Evolutionary conservation across 2,329 filamentous ascomycete species (phyloP).

Genomic region (Talaromyces funiculosus): DNA sequence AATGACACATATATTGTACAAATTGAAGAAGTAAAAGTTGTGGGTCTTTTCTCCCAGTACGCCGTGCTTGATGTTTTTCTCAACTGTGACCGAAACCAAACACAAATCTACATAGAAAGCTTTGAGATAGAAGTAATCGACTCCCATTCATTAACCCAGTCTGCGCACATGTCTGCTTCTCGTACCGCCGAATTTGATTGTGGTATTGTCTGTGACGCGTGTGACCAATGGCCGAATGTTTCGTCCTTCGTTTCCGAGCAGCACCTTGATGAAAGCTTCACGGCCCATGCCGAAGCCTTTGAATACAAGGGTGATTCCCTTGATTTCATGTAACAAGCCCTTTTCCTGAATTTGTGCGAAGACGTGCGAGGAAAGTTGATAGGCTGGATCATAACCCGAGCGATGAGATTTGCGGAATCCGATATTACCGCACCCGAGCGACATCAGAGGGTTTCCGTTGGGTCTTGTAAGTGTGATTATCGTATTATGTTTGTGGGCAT

Average conservation of each 20-base stretch:
- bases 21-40: neutral
- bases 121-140: neutral
- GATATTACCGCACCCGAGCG: constrained; percentile 75
- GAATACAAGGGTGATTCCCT: constrained; percentile 70
- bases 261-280: constrained; percentile 82
- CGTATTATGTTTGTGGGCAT: constrained; percentile 85
- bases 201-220: constrained; percentile 77
- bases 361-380: constrained; percentile 79
- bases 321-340: constrained; percentile 69
- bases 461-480: constrained; percentile 87
- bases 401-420: constrained; percentile 82
- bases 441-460: constrained; percentile 71
- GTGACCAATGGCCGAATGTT: constrained; percentile 67
- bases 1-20: constrained; percentile 2
- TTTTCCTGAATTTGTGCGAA: constrained; percentile 79
- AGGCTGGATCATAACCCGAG: constrained; percentile 82
- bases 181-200: constrained; percentile 91
- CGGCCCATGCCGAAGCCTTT: constrained; percentile 81
- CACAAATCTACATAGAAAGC: neutral
- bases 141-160: constrained; percentile 52
- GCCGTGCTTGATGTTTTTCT: neutral
- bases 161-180: constrained; percentile 80
- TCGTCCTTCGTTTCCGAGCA: constrained; percentile 80
- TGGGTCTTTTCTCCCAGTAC: neutral
- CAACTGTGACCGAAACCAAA: neutral